These are phyloP conservation scores for Galerina sulciceps DNA, from an alignment of 768 basidiomycete species.

Conservation along the genomic window DNA sequence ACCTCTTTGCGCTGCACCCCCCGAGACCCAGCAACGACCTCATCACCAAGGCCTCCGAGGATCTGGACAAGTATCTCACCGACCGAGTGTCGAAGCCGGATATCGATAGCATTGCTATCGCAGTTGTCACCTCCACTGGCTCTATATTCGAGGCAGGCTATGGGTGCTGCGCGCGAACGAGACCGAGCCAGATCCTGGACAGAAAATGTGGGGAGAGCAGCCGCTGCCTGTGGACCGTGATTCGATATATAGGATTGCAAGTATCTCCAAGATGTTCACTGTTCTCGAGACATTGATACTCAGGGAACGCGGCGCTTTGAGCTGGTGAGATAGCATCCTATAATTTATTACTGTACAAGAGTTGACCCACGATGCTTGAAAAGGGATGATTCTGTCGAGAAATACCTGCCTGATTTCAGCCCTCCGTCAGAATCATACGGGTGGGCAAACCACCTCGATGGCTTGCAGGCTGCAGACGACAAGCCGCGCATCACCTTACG, in stretches of 20 bases:
- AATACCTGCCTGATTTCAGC: conserved; percentile 43
- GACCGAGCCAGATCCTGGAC: conserved; percentile 19
- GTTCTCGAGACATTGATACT: conserved; percentile 52
- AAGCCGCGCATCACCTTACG: conserved; percentile 40
- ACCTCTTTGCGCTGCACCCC: conserved; percentile 31
- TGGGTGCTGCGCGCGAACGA: conserved; percentile 51
- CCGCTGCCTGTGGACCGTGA: conserved; percentile 36
- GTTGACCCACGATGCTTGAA: background rate
- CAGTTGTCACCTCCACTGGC: conserved; percentile 51
- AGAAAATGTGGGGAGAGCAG: conserved; percentile 2
- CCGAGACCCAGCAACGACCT: conserved; percentile 24
- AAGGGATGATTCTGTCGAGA: conserved; percentile 56
- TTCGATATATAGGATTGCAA: conserved; percentile 56
- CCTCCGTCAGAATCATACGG: conserved; percentile 32
- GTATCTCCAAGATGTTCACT: conserved; percentile 55
- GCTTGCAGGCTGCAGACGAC: conserved; percentile 9
- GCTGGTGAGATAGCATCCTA: conserved; percentile 30
- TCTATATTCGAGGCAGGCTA: conserved; percentile 48
- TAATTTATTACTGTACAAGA: background rate
- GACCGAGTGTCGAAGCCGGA: conserved; percentile 31
- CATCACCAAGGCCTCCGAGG: conserved; percentile 24
- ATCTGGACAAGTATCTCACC: conserved; percentile 32
- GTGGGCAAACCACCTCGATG: conserved; percentile 35
- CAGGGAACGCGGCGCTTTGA: conserved; percentile 46
- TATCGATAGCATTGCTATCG: conserved; percentile 55